A percentile compares a stretch with the other conserved stretches of the same genome.
These are phyloP conservation scores for Tanozyma kutaoensis DNA, from an alignment of 805 yeast genomes.

Conservation along the genomic window DNA sequence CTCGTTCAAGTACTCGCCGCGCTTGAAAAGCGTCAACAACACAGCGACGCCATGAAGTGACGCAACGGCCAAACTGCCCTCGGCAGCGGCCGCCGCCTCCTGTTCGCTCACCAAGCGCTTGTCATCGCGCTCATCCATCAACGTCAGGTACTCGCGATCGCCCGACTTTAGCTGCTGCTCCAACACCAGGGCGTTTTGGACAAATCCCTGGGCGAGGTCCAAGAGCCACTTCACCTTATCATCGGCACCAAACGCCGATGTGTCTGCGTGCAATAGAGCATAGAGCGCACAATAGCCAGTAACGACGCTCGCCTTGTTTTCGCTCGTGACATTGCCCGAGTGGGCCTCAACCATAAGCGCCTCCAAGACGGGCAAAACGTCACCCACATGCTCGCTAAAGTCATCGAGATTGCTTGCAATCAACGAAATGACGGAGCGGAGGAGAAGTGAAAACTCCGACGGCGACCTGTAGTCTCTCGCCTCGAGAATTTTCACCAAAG, in stretches of 20 bases:
- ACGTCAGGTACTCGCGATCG: constrained; percentile 28
- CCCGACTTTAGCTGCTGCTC: constrained; percentile 23
- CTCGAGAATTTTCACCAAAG: constrained; percentile 20
- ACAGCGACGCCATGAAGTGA: constrained; percentile 34
- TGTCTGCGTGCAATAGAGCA: constrained; percentile 31
- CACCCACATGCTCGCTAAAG: constrained; percentile 25
- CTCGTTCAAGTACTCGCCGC: constrained; percentile 29
- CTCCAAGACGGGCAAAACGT: constrained; percentile 13
- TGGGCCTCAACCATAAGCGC: constrained; percentile 21
- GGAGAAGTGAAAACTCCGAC: constrained; percentile 28
- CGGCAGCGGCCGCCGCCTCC: constrained; percentile 14
- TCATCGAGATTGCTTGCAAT: constrained; percentile 38
- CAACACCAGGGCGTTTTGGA: constrained; percentile 15
- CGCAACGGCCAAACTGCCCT: constrained; percentile 25
- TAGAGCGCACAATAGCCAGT: constrained; percentile 25
- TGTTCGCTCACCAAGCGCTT: constrained; percentile 22
- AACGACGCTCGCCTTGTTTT: constrained; percentile 23
- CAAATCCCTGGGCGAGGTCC: constrained; percentile 29
- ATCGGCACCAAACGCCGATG: constrained; percentile 37
- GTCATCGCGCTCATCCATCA: constrained; percentile 20
- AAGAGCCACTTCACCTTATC: constrained; percentile 28
- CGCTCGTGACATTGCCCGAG: constrained; percentile 17
- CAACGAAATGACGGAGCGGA: constrained; percentile 26
- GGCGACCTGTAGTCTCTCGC: constrained; percentile 19
- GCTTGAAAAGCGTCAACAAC: constrained; percentile 28